phyloP scores from a whole-genome alignment of 2,329 filamentous ascomycete genomes.

The Trichoderma cornu-damae region DNA sequence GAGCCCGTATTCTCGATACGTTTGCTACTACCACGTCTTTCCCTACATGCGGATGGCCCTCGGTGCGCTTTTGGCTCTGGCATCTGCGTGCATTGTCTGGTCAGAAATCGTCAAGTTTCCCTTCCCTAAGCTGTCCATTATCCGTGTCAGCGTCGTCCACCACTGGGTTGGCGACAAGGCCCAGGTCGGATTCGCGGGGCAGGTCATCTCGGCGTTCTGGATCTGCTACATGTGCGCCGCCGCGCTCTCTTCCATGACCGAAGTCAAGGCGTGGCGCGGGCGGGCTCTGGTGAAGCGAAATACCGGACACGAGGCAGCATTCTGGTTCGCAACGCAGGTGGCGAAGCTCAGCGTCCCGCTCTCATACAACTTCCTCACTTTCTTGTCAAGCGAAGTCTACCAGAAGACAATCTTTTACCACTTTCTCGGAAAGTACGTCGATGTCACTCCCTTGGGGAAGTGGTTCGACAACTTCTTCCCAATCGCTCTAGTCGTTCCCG shows the following conservation, averaged over 20 bases:
- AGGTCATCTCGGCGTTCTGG: slow-evolving; percentile 80
- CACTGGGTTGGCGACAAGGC: slow-evolving; percentile 66
- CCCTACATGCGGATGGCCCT: slow-evolving; percentile 61
- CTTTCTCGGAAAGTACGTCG: slow-evolving; percentile 78
- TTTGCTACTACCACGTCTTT: slow-evolving; percentile 68
- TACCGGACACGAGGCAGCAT: slow-evolving; percentile 87
- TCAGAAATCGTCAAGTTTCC: slow-evolving; percentile 87
- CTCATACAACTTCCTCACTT: slow-evolving; percentile 94
- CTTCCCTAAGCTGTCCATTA: slow-evolving; percentile 68
- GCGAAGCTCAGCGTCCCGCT: slow-evolving; percentile 89
- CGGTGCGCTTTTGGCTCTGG: slow-evolving; percentile 64
- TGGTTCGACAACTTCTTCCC: slow-evolving; percentile 89
- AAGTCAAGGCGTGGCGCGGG: slow-evolving; percentile 97
- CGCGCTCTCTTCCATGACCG: slow-evolving; percentile 79
- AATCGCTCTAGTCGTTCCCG: slow-evolving; percentile 77
- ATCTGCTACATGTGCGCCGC: slow-evolving; percentile 94
- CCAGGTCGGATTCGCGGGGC: slow-evolving; percentile 79
- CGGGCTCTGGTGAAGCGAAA: slow-evolving; percentile 84
- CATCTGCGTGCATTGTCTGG: slow-evolving; percentile 83
- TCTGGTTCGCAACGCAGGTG: slow-evolving; percentile 92
- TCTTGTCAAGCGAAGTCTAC: slow-evolving; percentile 69
- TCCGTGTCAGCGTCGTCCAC: slow-evolving; percentile 63
- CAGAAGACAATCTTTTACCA: slow-evolving; percentile 75
- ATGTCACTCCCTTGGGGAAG: slow-evolving; percentile 73
- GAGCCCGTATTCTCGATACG: slow-evolving; percentile 75